Conservation (phyloP, 495 filamentous ascomycete species). For the Hypoxylon lienhwacheense region DNA sequence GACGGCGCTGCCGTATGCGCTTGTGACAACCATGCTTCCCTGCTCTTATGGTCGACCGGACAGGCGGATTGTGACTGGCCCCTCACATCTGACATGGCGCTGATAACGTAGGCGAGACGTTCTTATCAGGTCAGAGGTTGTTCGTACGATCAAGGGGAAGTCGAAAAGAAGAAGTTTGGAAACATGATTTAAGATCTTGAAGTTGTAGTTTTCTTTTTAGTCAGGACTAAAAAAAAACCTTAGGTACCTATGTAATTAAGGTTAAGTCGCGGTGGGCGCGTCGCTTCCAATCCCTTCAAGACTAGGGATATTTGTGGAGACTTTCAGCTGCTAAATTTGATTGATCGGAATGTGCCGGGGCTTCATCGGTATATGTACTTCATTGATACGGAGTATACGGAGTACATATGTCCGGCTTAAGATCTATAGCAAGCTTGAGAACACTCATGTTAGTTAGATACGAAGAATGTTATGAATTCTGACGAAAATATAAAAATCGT, state of each 20-base stretch:
- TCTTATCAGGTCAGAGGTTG: neutral
- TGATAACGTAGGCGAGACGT: neutral
- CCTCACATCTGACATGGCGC: constrained; percentile 18
- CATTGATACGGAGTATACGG: too few relatives aligned
- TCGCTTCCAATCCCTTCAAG: too few relatives aligned
- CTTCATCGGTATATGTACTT: too few relatives aligned
- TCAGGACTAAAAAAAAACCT: constrained; percentile 4
- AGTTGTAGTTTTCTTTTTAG: neutral
- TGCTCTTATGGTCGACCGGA: constrained; percentile 85
- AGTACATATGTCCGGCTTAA: too few relatives aligned
- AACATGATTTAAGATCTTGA: neutral
- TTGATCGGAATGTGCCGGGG: constrained; percentile 13
- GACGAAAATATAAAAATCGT: too few relatives aligned
- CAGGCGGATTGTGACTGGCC: constrained; percentile 52
- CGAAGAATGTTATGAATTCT: too few relatives aligned
- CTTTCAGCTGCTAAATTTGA: constrained; percentile 8
- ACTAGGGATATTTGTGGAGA: constrained; percentile 25
- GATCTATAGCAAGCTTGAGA: too few relatives aligned
- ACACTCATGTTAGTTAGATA: too few relatives aligned
- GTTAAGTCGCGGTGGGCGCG: too few relatives aligned
- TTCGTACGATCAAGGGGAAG: neutral
- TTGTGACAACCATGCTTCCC: constrained; percentile 74
- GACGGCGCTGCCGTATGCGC: constrained; percentile 35
- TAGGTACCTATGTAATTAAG: too few relatives aligned
- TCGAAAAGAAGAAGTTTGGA: neutral